phyloP scores from a whole-genome alignment of 345 rosid genomes.

The Eucalyptus regnans region DNA sequence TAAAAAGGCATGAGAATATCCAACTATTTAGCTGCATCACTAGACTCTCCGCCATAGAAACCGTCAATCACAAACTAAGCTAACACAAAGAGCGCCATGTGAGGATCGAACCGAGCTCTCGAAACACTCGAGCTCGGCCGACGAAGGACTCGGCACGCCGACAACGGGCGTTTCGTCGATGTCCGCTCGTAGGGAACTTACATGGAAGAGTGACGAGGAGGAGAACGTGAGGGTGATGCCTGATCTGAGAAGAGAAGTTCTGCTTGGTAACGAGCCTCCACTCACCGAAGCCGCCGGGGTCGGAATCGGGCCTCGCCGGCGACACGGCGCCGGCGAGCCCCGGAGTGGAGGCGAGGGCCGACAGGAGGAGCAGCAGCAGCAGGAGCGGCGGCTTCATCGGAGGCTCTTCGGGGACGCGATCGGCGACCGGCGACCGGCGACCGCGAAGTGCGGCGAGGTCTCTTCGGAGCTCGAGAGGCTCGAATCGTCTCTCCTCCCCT shows the following conservation, averaged over 20 bases:
- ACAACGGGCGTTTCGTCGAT: background rate
- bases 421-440: background rate
- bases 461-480: background rate
- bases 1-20: background rate
- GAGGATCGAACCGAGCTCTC: background rate
- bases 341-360: background rate
- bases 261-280: conserved; percentile 66
- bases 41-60: background rate
- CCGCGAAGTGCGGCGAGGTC: background rate
- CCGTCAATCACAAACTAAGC: background rate
- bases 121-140: background rate
- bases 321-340: background rate
- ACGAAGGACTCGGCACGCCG: background rate
- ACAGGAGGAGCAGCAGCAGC: background rate
- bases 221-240: conserved; percentile 59
- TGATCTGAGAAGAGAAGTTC: conserved; percentile 84
- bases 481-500: background rate
- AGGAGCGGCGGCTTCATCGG: background rate
- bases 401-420: background rate
- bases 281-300: background rate
- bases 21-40: background rate
- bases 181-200: background rate
- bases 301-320: background rate
- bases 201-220: conserved; percentile 73
- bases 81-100: background rate